These are phyloP conservation scores for Pythium pectinolyticum DNA, from an alignment of 352 stramenopile species.

Conservation along the genomic window DNA sequence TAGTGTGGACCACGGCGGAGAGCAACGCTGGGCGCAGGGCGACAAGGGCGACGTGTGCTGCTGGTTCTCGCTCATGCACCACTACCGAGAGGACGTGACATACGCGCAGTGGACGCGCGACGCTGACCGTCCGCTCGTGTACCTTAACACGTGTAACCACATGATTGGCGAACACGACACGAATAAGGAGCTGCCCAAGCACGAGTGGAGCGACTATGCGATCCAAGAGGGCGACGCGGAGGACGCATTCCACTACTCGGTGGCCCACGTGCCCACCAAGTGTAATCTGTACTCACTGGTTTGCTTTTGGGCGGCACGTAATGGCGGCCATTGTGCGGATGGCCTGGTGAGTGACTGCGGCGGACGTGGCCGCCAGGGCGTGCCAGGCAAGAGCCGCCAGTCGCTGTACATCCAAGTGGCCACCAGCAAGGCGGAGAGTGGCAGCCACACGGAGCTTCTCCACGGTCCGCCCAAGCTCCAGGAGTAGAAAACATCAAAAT, in stretches of 20 bases:
- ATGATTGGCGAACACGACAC: slow-evolving; percentile 88
- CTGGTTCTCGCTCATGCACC: slow-evolving; percentile 90
- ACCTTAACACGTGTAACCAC: slow-evolving; percentile 89
- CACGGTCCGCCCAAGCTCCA: slow-evolving; percentile 17
- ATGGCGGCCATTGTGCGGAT: slow-evolving; percentile 45
- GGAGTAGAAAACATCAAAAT: slow-evolving; percentile 7
- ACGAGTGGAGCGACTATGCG: slow-evolving; percentile 82
- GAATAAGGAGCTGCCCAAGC: slow-evolving; percentile 69
- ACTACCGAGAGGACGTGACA: slow-evolving; percentile 66
- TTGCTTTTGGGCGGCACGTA: slow-evolving; percentile 74
- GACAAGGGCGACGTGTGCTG: slow-evolving; percentile 78
- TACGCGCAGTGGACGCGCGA: slow-evolving; percentile 51
- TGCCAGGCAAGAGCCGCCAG: slow-evolving; percentile 52
- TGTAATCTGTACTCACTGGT: slow-evolving; percentile 86
- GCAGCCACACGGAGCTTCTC: too few species aligned
- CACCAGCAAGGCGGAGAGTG: too few species aligned
- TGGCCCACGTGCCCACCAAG: slow-evolving; percentile 83
- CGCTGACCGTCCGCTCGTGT: slow-evolving; percentile 64
- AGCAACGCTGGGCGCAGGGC: slow-evolving; percentile 81
- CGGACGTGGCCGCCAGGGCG: slow-evolving; percentile 58
- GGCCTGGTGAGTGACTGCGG: slow-evolving; percentile 45
- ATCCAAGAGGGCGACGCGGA: slow-evolving; percentile 68
- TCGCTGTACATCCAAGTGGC: slow-evolving; percentile 57
- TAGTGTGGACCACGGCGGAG: slow-evolving; percentile 71
- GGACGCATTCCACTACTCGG: slow-evolving; percentile 76